Conservation (phyloP, 2,329 filamentous ascomycete species). For the Fulvia fulva region DNA sequence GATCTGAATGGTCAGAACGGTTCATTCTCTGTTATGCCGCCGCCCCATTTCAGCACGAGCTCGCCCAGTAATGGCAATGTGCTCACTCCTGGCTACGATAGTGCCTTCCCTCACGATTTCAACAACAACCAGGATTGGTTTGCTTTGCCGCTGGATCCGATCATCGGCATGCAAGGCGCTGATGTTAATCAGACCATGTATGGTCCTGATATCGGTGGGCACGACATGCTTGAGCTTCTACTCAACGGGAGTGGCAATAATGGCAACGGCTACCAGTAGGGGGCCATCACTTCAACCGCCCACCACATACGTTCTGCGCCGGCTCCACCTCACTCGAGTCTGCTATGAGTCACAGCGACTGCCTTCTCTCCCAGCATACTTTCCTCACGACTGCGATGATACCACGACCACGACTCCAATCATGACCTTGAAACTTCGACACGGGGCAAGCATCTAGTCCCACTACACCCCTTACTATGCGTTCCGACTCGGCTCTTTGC, state of each 20-base stretch:
- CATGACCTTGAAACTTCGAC: too few species aligned
- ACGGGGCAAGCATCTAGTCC: too few species aligned
- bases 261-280: constrained; percentile 8
- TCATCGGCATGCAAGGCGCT: constrained; percentile 55
- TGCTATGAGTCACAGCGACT: background rate
- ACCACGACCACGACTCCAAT: background rate
- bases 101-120: constrained; percentile 10
- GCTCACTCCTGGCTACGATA: constrained; percentile 18
- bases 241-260: constrained; percentile 31
- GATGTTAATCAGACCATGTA: constrained; percentile 54
- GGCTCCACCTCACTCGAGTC: background rate
- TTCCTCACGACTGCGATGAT: background rate
- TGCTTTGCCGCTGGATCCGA: constrained; percentile 57
- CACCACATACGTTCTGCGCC: background rate
- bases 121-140: constrained; percentile 54
- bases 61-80: constrained; percentile 31
- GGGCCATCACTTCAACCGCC: background rate
- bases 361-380: background rate
- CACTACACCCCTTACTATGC: background rate
- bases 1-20: constrained; percentile 39
- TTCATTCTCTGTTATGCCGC: constrained; percentile 46
- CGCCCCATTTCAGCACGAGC: constrained; percentile 38
- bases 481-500: background rate
- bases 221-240: constrained; percentile 49
- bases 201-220: constrained; percentile 61